Evolutionary conservation across 495 filamentous ascomycete genomes (phyloP).

Genomic region (Aspergillus funiculosus): DNA sequence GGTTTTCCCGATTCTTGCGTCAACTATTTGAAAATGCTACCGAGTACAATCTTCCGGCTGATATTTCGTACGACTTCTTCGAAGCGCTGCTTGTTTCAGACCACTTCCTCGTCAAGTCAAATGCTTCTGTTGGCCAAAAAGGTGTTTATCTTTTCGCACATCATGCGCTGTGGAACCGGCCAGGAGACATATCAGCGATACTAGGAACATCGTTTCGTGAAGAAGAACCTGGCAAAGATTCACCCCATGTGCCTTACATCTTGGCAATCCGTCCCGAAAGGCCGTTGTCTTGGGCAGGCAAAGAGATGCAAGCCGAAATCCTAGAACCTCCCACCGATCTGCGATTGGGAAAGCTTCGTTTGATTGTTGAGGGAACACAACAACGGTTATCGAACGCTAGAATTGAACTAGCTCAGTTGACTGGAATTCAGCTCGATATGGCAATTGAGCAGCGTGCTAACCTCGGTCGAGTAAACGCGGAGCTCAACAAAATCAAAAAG

Average conservation of each 20-base stretch:
- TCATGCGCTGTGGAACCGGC: slow-evolving; percentile 64
- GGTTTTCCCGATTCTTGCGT: slow-evolving; percentile 80
- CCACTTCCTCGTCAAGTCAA: slow-evolving; percentile 66
- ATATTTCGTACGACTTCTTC: slow-evolving; percentile 65
- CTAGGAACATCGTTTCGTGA: slow-evolving; percentile 84
- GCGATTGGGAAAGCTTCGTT: slow-evolving; percentile 76
- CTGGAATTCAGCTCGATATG: slow-evolving; percentile 76
- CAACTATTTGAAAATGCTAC: slow-evolving; percentile 94
- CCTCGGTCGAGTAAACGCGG: slow-evolving; percentile 81
- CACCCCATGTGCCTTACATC: slow-evolving; percentile 65
- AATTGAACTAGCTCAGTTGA: slow-evolving; percentile 64
- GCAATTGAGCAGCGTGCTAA: slow-evolving; percentile 90
- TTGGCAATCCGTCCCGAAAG: slow-evolving; percentile 79
- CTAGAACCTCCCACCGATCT: slow-evolving; percentile 78
- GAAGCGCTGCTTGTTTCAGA: slow-evolving; percentile 76
- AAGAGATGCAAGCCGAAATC: slow-evolving; percentile 61
- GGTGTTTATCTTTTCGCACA: slow-evolving; percentile 82
- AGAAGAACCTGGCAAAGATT: slow-evolving; percentile 63
- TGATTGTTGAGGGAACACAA: slow-evolving; percentile 85
- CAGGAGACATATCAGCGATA: slow-evolving; percentile 74
- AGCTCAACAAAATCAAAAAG: slow-evolving; percentile 92
- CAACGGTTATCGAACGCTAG: slow-evolving; percentile 72
- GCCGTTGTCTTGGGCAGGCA: slow-evolving; percentile 75
- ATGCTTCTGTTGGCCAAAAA: slow-evolving; percentile 58
- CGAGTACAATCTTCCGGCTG: slow-evolving; percentile 72